Evolutionary conservation across 2,329 filamentous ascomycete genomes (phyloP), one percentile per base, ranked within the genome.

Genomic region (Exophiala mesophila): DNA sequence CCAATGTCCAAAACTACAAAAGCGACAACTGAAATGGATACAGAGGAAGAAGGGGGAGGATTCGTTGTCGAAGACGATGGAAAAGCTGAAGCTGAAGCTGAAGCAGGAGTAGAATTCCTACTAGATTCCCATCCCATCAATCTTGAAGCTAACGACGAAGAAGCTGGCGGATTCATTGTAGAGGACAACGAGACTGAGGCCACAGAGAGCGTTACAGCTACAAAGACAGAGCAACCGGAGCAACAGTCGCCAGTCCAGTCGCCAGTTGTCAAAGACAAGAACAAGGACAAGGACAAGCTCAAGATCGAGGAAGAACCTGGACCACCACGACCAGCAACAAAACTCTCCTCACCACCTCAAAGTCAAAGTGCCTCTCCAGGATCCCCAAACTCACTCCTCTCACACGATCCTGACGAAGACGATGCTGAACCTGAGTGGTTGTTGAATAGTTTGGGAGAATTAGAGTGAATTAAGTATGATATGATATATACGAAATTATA

Each of bases 341-440:
- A 3, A 31, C 18, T 21, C 24, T 40, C n/a, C n/a, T n/a, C n/a
- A n/a, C n/a, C 13, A 8, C 35, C 7, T 9, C 10, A 5, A 4
- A 16, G 2, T 19, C 35, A 13, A 13, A 3, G n/a, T 12, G 2
- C 28, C 18, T 4, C 12, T 36, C 35, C 21, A 15, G 20, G n/a
- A 3, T 44, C 41, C 5, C 20, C 33, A 20, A 39, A 26, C n/a
- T 50, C 47, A 10, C 37, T 48, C 5, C 60, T 77, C 5, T 76
- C 77, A 1, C 73, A 82, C 53, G 78, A 82, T 53, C 78, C 78
- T 0, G 78, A 82, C 21, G 78, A 82, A 52, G 76, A 80, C 36
- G 78, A 82, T 57, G 77, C 77, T 2, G 77, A 82, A 49, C 78
- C 78, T 3, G 77, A 82, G 31, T 82, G 78, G 78, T 58, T 82